These are phyloP conservation scores for Coffea humblotiana DNA, from an alignment of 305 asterid genomes.

Conservation along the genomic window DNA sequence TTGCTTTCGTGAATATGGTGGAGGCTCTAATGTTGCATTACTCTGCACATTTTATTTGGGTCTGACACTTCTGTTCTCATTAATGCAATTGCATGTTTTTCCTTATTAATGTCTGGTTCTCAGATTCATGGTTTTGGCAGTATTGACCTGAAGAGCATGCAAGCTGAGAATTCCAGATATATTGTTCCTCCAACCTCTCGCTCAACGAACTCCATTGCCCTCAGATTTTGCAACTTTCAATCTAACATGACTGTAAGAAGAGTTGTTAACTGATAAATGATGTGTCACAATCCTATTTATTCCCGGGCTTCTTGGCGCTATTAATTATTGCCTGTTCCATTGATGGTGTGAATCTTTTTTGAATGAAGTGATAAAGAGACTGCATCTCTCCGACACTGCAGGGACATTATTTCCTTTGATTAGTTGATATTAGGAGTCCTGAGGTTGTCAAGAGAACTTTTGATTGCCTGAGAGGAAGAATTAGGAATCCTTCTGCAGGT, in stretches of 20 bases:
- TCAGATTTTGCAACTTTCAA: slow-evolving; percentile 59
- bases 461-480: neutral
- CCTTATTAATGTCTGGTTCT: slow-evolving; percentile 38
- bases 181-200: slow-evolving; percentile 77
- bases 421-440: neutral
- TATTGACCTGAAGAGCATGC: slow-evolving; percentile 90
- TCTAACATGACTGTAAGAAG: slow-evolving; percentile 52
- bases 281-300: neutral
- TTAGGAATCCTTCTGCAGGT: neutral
- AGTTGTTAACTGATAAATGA: slow-evolving; percentile 4
- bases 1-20: neutral
- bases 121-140: slow-evolving; percentile 68
- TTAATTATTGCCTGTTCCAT: neutral
- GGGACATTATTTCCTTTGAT: neutral
- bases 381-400: neutral
- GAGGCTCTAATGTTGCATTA: neutral
- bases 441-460: neutral
- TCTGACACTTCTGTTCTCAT: slow-evolving; percentile 26
- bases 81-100: slow-evolving; percentile 18
- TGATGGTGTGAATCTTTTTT: neutral
- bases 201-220: slow-evolving; percentile 71
- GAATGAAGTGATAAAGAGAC: neutral
- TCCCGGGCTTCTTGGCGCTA: neutral
- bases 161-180: slow-evolving; percentile 70
- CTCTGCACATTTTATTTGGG: slow-evolving; percentile 20